phyloP scores from a whole-genome alignment of 2,329 filamentous ascomycete genomes.

The Venturia pyrina region DNA sequence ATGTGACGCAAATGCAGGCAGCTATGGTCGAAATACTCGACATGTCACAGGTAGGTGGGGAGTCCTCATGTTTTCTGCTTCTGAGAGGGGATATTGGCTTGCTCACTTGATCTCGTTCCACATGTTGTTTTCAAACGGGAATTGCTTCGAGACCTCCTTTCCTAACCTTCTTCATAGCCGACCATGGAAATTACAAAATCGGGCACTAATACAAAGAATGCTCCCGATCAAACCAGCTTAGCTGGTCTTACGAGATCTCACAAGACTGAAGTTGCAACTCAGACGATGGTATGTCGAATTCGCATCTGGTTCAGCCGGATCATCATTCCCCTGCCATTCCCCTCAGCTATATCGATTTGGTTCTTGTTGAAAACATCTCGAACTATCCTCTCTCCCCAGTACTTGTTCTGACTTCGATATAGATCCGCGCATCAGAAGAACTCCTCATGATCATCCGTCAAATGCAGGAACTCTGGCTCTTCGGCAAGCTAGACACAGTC shows the following conservation, averaged over 20 bases:
- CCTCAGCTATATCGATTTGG: no score
- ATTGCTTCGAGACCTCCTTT: neutral
- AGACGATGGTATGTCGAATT: neutral
- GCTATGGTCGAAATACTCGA: neutral
- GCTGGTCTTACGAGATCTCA: neutral
- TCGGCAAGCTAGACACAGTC: conserved; percentile 52
- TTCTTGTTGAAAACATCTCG: no score
- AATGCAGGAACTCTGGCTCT: conserved; percentile 58
- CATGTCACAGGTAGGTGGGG: neutral
- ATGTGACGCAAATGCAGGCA: neutral
- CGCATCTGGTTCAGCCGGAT: neutral
- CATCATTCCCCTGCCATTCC: neutral
- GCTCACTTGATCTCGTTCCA: neutral
- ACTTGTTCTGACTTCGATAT: conserved; percentile 1
- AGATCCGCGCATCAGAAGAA: conserved; percentile 54
- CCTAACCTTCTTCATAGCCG: neutral
- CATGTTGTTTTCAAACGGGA: neutral
- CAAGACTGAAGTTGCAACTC: neutral
- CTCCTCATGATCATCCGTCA: conserved; percentile 49
- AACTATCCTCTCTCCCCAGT: neutral
- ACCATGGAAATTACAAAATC: neutral
- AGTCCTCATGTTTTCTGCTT: neutral
- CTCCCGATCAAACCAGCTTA: neutral
- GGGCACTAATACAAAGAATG: neutral
- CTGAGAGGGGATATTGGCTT: neutral